Base-by-base conservation (phyloP, 192 early-diverging fungal species). In the Backusella luteola region DNA sequence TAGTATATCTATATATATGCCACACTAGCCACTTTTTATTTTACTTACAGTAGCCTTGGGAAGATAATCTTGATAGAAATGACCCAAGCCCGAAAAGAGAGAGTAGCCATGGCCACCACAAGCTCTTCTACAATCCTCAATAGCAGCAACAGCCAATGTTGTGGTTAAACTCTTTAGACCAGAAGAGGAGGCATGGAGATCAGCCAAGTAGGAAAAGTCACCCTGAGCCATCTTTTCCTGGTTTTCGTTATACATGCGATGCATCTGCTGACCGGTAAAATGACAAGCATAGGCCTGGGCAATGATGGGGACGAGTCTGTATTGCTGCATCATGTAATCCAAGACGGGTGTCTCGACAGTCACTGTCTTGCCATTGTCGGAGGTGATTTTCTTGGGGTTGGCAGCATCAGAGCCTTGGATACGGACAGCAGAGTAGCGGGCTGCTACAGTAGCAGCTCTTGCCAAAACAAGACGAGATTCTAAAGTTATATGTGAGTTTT, bases 61-160 rank as follows among this genome's bases (percentile, higher is more conserved):
- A 17, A 90, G 84, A 74, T 88, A 86, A 76, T 95, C 89, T 76
- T 87, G 87, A 41, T 89, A 89, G 77, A 93, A 87, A 35, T 89
- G 84, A 23, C 85, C 85, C 9, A 95, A 84, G 0, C 93, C 93
- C 34, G 90, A 90, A 79, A 91, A 92, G 46, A 85, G 79, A 42
- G 91, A 90, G 78, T 89, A 95, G 1, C 92, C 93, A 52, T 95
- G 92, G 34, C 93, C 93, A 78, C 93, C 93, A 79, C 90, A 91
- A 19, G 89, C 89, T n/a, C 91, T 89, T 46, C 92, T 82, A 78
- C 91, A 91, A 23, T 90, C 89, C 63, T 95, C 93, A 71, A 94
- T 92, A 44, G 91, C 89, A 67, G 83, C 85, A 15, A 92, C 80
- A 9, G 88, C 86, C 69, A 90, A 81, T 6, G 90, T 89, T 0